Evolutionary conservation across 1,284 basidiomycete genomes (phyloP).

Genomic region (Pisolithus thermaeus): DNA sequence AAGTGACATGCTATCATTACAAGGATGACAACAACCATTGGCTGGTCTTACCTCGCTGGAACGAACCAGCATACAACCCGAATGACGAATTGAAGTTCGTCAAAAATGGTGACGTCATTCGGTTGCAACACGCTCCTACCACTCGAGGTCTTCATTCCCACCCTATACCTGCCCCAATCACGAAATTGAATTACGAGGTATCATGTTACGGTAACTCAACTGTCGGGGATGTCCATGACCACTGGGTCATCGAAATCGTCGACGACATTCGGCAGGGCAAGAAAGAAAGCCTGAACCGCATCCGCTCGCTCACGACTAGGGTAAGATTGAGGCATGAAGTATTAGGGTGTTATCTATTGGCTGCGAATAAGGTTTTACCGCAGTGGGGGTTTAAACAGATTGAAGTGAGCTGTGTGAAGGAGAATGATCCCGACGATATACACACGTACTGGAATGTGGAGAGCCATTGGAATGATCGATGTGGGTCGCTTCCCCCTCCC

Average conservation of each 20-base stretch:
- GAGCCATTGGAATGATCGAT: slow-evolving; percentile 89
- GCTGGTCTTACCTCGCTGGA: slow-evolving; percentile 78
- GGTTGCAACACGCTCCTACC: slow-evolving; percentile 79
- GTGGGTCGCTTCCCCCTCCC: slow-evolving; percentile 45
- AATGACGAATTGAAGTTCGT: slow-evolving; percentile 69
- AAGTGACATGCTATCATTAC: slow-evolving; percentile 99
- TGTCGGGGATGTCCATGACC: slow-evolving; percentile 83
- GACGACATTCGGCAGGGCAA: slow-evolving; percentile 76
- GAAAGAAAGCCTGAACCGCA: slow-evolving; percentile 55
- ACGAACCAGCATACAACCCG: slow-evolving; percentile 59
- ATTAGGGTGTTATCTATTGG: slow-evolving; percentile 85
- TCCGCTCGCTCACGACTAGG: slow-evolving; percentile 88
- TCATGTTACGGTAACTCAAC: slow-evolving; percentile 89
- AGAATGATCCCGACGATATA: slow-evolving; percentile 75
- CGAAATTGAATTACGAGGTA: slow-evolving; percentile 90
- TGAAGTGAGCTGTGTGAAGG: slow-evolving; percentile 91
- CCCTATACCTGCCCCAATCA: slow-evolving; percentile 79
- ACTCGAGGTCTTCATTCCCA: slow-evolving; percentile 94
- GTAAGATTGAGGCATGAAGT: slow-evolving; percentile 78
- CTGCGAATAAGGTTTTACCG: slow-evolving; percentile 85
- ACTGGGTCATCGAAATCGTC: slow-evolving; percentile 93
- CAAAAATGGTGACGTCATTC: slow-evolving; percentile 72
- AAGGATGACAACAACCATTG: slow-evolving; percentile 98
- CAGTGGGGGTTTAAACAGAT: slow-evolving; percentile 99
- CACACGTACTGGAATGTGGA: slow-evolving; percentile 99